Conservation (phyloP, 192 early-diverging fungal genomes). For the Funneliformis geosporum region DNA sequence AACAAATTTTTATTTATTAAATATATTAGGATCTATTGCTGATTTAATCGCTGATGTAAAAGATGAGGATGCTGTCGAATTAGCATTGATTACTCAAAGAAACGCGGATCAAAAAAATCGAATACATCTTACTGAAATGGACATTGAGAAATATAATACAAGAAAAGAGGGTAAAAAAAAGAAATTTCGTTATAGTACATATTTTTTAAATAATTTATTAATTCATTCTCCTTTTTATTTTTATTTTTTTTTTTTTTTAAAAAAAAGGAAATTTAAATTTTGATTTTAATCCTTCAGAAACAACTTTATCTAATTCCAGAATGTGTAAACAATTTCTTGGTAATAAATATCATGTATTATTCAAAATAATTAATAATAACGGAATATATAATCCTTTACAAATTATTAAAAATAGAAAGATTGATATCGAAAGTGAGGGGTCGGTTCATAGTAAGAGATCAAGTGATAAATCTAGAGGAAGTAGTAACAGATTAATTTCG, state of each 20-base stretch:
- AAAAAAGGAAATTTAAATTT: background rate
- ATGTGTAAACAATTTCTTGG: constrained; percentile 27
- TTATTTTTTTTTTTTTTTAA: too few species aligned
- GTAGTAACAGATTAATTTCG: too few species aligned
- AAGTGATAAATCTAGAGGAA: background rate
- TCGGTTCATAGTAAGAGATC: background rate
- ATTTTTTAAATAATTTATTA: background rate
- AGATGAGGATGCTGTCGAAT: constrained; percentile 20
- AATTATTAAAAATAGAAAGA: background rate
- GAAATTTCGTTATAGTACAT: background rate
- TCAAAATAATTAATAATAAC: constrained; percentile 16
- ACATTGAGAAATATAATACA: background rate
- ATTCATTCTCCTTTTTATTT: background rate
- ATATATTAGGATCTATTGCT: background rate
- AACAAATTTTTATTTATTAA: background rate
- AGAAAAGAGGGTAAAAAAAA: constrained; percentile 6
- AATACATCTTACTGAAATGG: background rate
- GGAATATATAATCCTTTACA: constrained; percentile 17
- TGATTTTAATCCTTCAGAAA: background rate
- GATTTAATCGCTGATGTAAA: constrained; percentile 23
- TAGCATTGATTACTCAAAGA: constrained; percentile 22
- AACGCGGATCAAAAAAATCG: background rate
- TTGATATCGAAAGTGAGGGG: background rate
- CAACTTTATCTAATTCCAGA: background rate
- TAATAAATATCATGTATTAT: constrained; percentile 19